Percentiles rank a stretch among this genome's conserved stretches.
Conservation (phyloP, 129 eudicot genomes). For the Pittosporum tobira region DNA sequence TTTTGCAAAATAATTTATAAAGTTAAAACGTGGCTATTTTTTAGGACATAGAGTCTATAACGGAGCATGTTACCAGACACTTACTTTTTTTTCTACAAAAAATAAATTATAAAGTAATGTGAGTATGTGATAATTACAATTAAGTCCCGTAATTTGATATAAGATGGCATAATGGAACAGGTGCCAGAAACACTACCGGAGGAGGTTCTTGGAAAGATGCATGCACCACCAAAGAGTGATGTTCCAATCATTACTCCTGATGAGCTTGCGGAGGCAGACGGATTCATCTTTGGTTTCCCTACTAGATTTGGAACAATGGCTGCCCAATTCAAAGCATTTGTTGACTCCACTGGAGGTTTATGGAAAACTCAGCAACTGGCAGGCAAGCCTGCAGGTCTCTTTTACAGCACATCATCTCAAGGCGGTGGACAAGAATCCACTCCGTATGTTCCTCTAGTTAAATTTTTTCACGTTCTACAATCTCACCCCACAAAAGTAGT, state of each 20-base stretch:
- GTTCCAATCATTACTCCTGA: constrained; percentile 10
- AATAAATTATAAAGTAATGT: neutral
- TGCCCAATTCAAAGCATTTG: constrained; percentile 21
- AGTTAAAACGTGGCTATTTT: too few relatives aligned
- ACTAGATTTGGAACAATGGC: constrained; percentile 26
- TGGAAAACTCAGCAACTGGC: constrained; percentile 16
- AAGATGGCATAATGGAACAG: neutral
- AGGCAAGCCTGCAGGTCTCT: constrained; percentile 24
- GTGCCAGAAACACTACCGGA: constrained; percentile 10
- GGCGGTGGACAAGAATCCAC: constrained; percentile 27
- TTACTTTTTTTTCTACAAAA: too few relatives aligned
- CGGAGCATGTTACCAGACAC: neutral
- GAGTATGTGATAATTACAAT: neutral
- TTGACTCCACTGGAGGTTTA: constrained; percentile 23
- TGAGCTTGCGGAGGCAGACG: constrained; percentile 17
- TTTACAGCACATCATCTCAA: constrained; percentile 19
- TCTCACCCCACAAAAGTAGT: too few relatives aligned
- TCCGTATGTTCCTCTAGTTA: neutral
- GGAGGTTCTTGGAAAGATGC: constrained; percentile 9
- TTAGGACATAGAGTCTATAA: too few relatives aligned
- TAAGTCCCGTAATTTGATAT: neutral
- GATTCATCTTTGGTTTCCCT: constrained; percentile 18
- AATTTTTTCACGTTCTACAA: too few relatives aligned
- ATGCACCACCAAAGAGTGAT: constrained; percentile 17
- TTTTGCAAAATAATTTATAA: too few relatives aligned